These are phyloP conservation scores for Ustilago nuda DNA, from an alignment of 1,284 basidiomycete species.

Conservation along the genomic window DNA sequence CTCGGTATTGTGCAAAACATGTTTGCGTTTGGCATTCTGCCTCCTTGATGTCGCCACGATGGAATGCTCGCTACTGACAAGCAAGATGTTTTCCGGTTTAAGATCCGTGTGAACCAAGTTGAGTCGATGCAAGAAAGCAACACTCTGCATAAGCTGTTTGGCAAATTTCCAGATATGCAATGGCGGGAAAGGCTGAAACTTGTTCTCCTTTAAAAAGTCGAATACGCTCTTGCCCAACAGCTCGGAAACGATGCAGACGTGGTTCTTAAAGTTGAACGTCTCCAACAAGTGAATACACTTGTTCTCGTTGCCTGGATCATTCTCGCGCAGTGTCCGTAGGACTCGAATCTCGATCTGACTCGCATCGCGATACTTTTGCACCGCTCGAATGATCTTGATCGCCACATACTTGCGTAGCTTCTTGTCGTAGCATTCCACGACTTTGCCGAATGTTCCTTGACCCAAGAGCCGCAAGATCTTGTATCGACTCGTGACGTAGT, in stretches of 20 bases:
- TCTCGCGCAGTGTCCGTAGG: constrained; percentile 87
- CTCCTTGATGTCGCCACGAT: constrained; percentile 54
- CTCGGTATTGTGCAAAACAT: constrained; percentile 84
- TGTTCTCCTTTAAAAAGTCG: constrained; percentile 98
- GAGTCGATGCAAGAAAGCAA: constrained; percentile 92
- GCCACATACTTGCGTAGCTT: constrained; percentile 80
- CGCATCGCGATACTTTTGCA: constrained; percentile 83
- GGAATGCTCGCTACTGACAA: constrained; percentile 85
- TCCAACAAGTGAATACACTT: constrained; percentile 97
- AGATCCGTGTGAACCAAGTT: constrained; percentile 97
- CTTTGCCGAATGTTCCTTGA: constrained; percentile 99
- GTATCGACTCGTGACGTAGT: constrained; percentile 65
- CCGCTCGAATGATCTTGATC: constrained; percentile 88
- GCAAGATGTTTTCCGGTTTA: constrained; percentile 86
- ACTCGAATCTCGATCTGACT: constrained; percentile 98
- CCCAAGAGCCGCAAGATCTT: constrained; percentile 87
- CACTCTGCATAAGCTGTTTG: constrained; percentile 88
- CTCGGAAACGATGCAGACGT: constrained; percentile 97
- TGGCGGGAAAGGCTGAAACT: constrained; percentile 94
- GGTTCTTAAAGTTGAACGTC: constrained; percentile 96
- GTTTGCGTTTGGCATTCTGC: constrained; percentile 58
- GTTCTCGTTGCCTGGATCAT: constrained; percentile 88
- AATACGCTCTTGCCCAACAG: constrained; percentile 97
- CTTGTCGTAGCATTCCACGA: constrained; percentile 91
- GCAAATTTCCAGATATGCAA: constrained; percentile 97